A percentile compares a stretch with the other conserved stretches of the same genome.
Conservation (phyloP, 2,329 filamentous ascomycete species). For the Colletotrichum sp. region DNA sequence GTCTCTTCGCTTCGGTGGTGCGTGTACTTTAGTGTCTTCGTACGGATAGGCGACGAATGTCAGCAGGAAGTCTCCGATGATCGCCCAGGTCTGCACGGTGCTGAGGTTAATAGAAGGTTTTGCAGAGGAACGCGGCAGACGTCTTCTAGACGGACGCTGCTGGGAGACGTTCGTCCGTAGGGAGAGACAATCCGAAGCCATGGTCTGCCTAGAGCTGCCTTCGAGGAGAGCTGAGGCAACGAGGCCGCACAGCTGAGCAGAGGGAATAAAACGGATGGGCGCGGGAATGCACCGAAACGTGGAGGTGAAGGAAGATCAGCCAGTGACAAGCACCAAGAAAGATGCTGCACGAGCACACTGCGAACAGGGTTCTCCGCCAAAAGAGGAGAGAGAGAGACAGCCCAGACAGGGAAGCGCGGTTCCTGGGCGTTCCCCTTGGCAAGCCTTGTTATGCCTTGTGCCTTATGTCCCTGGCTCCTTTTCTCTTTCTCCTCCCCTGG, state of each 20-base stretch:
- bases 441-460: background rate
- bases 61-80: background rate
- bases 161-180: background rate
- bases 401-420: background rate
- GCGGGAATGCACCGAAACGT: background rate
- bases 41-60: background rate
- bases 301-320: constrained; percentile 8
- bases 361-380: constrained; percentile 19
- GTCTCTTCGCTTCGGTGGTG: background rate
- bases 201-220: background rate
- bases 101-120: constrained; percentile 9
- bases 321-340: background rate
- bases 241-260: background rate
- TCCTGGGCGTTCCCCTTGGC: constrained; percentile 2
- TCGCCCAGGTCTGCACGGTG: background rate
- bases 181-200: background rate
- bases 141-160: background rate
- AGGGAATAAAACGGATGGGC: background rate
- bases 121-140: constrained; percentile 2
- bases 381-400: constrained; percentile 2
- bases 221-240: background rate
- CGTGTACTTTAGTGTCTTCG: background rate
- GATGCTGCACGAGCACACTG: background rate
- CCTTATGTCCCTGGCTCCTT: background rate
- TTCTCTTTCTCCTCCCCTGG: background rate